A percentile compares a stretch with the other conserved stretches of the same genome.
Evolutionary conservation across 2,329 filamentous ascomycete species (phyloP).

Genomic region (Xylariaceae sp.): DNA sequence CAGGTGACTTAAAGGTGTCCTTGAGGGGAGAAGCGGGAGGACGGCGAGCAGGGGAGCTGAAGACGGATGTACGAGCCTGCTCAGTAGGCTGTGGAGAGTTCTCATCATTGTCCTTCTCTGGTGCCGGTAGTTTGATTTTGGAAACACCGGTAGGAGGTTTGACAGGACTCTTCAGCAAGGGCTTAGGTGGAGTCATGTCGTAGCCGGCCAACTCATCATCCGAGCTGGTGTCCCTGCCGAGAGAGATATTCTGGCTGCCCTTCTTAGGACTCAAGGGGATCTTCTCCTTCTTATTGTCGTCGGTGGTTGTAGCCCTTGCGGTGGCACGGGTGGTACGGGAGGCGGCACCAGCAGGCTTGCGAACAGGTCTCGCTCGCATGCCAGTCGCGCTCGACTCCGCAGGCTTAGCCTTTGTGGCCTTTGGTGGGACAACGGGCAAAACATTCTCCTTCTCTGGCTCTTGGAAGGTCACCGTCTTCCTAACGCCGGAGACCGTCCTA

Average conservation of each 20-base stretch:
- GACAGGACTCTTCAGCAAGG: constrained; percentile 53
- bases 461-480: constrained; percentile 62
- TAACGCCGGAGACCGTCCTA: constrained; percentile 32
- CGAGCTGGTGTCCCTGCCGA: constrained; percentile 45
- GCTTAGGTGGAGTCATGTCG: constrained; percentile 48
- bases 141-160: constrained; percentile 42
- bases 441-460: constrained; percentile 64
- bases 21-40: neutral
- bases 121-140: constrained; percentile 32
- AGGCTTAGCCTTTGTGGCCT: constrained; percentile 30
- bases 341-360: constrained; percentile 39
- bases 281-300: constrained; percentile 39
- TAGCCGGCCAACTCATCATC: constrained; percentile 57
- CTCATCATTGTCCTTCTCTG: constrained; percentile 26
- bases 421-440: constrained; percentile 36
- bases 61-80: constrained; percentile 31
- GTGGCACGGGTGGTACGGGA: constrained; percentile 36
- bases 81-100: constrained; percentile 34
- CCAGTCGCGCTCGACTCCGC: constrained; percentile 33
- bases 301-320: constrained; percentile 30
- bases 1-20: constrained; percentile 42
- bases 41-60: constrained; percentile 52
- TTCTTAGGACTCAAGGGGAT: constrained; percentile 62
- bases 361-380: constrained; percentile 45
- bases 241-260: constrained; percentile 51